Evolutionary conservation across 371 early-diverging fungal species (phyloP), one percentile per base, ranked within the genome.

Genomic region (Mucor racemosus): DNA sequence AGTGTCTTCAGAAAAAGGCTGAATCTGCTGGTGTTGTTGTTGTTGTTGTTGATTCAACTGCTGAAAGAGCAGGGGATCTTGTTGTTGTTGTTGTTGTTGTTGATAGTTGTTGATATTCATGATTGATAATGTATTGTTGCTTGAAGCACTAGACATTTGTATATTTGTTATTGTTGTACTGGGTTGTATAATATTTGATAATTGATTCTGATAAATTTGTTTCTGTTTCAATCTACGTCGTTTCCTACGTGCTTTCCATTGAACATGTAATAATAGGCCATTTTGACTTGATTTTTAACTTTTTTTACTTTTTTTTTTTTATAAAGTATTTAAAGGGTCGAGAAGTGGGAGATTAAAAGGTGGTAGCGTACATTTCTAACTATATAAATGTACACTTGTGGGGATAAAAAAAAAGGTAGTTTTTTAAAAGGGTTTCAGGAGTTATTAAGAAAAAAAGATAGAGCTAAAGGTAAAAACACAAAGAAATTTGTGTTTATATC

Each of bases 231-330:
- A 69, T 77, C 77, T 65, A 77, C 77, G 74, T 77, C 77, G 72
- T 77, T 77, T 62, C 77, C 77, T 74, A 77, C 77, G 77, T 77
- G 77, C 62, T 77, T 77, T 74, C 77, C 77, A 68, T 77, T 77
- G 57, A 66, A 74, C 77, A 77, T 77, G 58, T 77, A 77, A 74
- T 58, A 77, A 64, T 77, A 77, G 62, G 74, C 75, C 77, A 77
- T 77, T 65, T 72, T 71, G 50, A 70, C 55, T 71, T 66, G 19
- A 44, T 33, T 57, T 58, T 53, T 68, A 36, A 31, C 56, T 58
- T 65, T 62, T 62, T 64, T 60, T 60, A 46, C 57, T 68, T 58
- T 50, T 50, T 58, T 66, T 71, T 72, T 63, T 65, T 57, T 48
- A 58, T 66, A 60, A 55, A 59, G 40, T 44, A 60, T 56, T 57